Conservation (phyloP, 2,329 filamentous ascomycete genomes). For the Exophiala mesophila region DNA sequence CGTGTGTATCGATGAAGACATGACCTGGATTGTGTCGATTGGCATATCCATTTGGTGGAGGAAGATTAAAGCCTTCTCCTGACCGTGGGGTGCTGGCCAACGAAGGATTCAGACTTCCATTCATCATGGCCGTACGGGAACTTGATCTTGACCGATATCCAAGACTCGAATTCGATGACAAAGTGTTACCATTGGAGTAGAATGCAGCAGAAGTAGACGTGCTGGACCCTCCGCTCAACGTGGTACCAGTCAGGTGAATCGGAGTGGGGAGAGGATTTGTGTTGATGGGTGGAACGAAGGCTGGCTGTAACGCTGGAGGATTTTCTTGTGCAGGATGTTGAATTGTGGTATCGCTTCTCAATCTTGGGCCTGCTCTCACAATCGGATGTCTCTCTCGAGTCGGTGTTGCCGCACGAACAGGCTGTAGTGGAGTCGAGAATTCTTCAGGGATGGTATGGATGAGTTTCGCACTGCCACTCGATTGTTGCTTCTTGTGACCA, state of each 20-base stretch:
- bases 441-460: constrained; percentile 32
- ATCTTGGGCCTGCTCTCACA: constrained; percentile 36
- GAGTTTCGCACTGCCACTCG: constrained; percentile 27
- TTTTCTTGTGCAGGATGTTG: constrained; percentile 36
- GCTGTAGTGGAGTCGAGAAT: constrained; percentile 28
- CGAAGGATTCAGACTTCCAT: constrained; percentile 41
- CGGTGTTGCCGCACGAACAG: constrained; percentile 37
- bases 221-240: constrained; percentile 13
- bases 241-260: constrained; percentile 22
- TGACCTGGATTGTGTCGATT: constrained; percentile 50
- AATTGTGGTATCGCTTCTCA: constrained; percentile 49
- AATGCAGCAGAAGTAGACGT: constrained; percentile 19
- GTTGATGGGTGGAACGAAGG: constrained; percentile 29
- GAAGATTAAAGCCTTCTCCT: constrained; percentile 70
- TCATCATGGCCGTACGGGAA: constrained; percentile 23
- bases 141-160: constrained; percentile 24
- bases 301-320: constrained; percentile 12
- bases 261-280: constrained; percentile 31
- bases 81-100: constrained; percentile 69
- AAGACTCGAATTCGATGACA: constrained; percentile 12
- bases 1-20: constrained; percentile 64
- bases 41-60: constrained; percentile 42
- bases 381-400: constrained; percentile 40
- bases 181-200: constrained; percentile 18
- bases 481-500: constrained; percentile 29